Conservation (phyloP, 176 grass and related monocot species). For the Musa acuminata region DNA sequence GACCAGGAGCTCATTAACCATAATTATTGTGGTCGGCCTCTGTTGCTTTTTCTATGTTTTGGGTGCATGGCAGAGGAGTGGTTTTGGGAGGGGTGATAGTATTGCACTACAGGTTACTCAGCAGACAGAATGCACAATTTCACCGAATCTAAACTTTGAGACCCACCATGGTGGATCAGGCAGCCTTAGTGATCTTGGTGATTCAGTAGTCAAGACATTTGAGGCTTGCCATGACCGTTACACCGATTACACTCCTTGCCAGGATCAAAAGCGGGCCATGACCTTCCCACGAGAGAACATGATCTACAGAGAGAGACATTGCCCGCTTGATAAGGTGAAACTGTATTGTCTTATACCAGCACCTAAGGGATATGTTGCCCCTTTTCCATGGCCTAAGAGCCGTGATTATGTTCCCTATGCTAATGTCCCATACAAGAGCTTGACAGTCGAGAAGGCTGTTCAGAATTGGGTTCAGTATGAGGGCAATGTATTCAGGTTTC, state of each 20-base stretch:
- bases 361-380: slow-evolving; percentile 62
- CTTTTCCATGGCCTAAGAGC: slow-evolving; percentile 85
- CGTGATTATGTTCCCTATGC: slow-evolving; percentile 75
- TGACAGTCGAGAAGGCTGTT: slow-evolving; percentile 92
- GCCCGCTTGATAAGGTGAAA: slow-evolving; percentile 51
- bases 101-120: slow-evolving; percentile 44
- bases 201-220: slow-evolving; percentile 17
- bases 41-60: slow-evolving; percentile 81
- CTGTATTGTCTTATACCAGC: slow-evolving; percentile 66
- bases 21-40: slow-evolving; percentile 46
- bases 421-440: slow-evolving; percentile 89
- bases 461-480: slow-evolving; percentile 91
- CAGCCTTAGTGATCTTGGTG: background rate
- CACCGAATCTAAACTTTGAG: slow-evolving; percentile 41
- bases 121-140: slow-evolving; percentile 27
- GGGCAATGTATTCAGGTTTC: slow-evolving; percentile 62
- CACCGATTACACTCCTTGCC: slow-evolving; percentile 87
- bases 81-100: slow-evolving; percentile 62
- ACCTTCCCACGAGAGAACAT: slow-evolving; percentile 66
- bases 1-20: slow-evolving; percentile 41
- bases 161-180: slow-evolving; percentile 37
- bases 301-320: slow-evolving; percentile 89
- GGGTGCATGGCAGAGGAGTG: slow-evolving; percentile 67
- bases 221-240: slow-evolving; percentile 41
- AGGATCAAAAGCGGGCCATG: slow-evolving; percentile 82